These are phyloP conservation scores for Saturnispora hagleri DNA, from an alignment of 805 yeast genomes.

Conservation along the genomic window DNA sequence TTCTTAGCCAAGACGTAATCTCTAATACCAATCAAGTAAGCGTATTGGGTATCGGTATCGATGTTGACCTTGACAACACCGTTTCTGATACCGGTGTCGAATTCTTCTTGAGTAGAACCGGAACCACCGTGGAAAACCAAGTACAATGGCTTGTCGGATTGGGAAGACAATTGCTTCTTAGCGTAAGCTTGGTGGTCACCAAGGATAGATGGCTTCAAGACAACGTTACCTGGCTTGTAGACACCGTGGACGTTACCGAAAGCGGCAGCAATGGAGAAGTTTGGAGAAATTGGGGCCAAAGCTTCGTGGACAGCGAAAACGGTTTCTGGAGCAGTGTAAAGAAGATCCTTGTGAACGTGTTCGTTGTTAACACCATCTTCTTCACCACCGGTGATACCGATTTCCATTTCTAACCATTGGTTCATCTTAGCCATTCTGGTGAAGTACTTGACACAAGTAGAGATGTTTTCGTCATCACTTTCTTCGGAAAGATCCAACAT, in stretches of 20 bases:
- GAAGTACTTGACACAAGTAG: constrained; percentile 90
- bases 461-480: constrained; percentile 91
- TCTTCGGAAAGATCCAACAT: constrained; percentile 98
- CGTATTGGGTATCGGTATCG: constrained; percentile 98
- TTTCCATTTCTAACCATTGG: constrained; percentile 99
- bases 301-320: constrained; percentile 89
- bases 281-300: constrained; percentile 82
- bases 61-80: constrained; percentile 99
- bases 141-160: constrained; percentile 64
- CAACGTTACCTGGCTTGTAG: constrained; percentile 98
- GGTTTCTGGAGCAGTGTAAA: constrained; percentile 94
- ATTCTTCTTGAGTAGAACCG: constrained; percentile 89
- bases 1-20: constrained; percentile 93
- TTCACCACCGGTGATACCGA: constrained; percentile 99
- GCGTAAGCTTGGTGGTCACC: constrained; percentile 95
- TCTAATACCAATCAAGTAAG: constrained; percentile 94
- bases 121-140: constrained; percentile 99
- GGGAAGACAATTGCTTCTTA: constrained; percentile 48
- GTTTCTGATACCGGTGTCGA: constrained; percentile 77
- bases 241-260: constrained; percentile 99
- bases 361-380: constrained; percentile 99
- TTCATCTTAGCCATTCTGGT: constrained; percentile 85
- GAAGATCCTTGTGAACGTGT: constrained; percentile 72
- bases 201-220: constrained; percentile 82
- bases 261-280: constrained; percentile 99